Percentiles rank a stretch among this genome's conserved stretches.
These are phyloP conservation scores for Auriscalpium microsporum DNA, from an alignment of 768 basidiomycete genomes.

Conservation along the genomic window DNA sequence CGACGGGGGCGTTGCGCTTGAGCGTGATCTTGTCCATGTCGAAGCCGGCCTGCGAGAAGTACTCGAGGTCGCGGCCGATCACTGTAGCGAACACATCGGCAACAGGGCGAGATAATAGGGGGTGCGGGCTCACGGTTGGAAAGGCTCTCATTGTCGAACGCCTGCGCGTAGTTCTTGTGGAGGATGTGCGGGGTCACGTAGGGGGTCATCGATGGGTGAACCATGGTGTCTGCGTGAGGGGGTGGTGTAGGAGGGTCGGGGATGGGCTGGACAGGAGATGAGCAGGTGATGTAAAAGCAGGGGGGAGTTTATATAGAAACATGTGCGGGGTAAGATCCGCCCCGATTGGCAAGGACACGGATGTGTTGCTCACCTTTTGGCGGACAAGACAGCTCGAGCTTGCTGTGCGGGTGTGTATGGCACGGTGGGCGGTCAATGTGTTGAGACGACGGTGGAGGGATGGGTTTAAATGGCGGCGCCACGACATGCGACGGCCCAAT, in stretches of 20 bases:
- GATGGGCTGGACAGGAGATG: neutral
- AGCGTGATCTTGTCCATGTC: conserved; percentile 97
- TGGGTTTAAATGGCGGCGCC: neutral
- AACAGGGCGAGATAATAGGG: neutral
- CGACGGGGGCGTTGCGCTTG: conserved; percentile 87
- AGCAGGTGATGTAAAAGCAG: neutral
- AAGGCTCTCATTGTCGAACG: conserved; percentile 53
- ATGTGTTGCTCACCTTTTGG: no score
- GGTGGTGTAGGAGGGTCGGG: no score
- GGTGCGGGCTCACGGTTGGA: conserved; percentile 43
- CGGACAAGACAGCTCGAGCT: no score
- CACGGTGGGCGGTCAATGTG: neutral
- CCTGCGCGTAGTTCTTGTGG: conserved; percentile 78
- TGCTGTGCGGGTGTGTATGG: neutral
- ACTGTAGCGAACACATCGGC: conserved; percentile 37
- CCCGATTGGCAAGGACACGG: neutral
- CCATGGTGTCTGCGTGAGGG: conserved; percentile 37
- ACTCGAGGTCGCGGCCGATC: conserved; percentile 87
- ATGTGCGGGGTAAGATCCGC: conserved; percentile 4
- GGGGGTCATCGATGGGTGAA: conserved; percentile 64
- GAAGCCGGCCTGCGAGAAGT: conserved; percentile 98
- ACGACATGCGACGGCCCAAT: conserved; percentile 2
- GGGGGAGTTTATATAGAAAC: neutral
- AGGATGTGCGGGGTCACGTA: conserved; percentile 87
- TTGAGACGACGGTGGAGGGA: neutral